These are phyloP conservation scores for Colletotrichum truncatum DNA, from an alignment of 2,329 filamentous ascomycete genomes.

Conservation along the genomic window DNA sequence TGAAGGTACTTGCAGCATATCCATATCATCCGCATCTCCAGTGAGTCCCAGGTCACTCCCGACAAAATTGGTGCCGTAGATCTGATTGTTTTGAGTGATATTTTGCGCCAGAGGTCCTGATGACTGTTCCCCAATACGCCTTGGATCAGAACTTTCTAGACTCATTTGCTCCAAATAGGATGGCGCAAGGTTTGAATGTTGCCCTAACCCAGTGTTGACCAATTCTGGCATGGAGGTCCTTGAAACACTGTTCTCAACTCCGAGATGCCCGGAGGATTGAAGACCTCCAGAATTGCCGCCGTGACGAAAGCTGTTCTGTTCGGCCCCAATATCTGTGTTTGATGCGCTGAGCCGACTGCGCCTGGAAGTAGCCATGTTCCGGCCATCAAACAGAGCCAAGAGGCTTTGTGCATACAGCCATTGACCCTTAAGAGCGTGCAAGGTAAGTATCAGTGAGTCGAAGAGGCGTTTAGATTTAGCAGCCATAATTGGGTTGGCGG, in stretches of 20 bases:
- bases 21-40: conserved; percentile 27
- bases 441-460: conserved; percentile 39
- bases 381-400: conserved; percentile 39
- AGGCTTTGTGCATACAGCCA: conserved; percentile 45
- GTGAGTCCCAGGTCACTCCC: conserved; percentile 21
- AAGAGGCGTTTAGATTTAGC: conserved; percentile 40
- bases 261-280: not conserved
- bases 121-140: not conserved
- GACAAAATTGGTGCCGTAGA: not conserved
- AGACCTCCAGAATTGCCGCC: not conserved
- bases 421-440: conserved; percentile 38
- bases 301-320: not conserved
- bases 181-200: not conserved
- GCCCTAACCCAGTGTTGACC: not conserved
- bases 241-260: not conserved
- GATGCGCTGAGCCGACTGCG: not conserved
- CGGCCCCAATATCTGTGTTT: too few relatives aligned
- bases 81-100: not conserved
- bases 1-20: conserved; percentile 38
- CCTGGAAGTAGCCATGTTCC: not conserved
- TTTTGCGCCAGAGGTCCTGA: not conserved
- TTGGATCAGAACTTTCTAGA: not conserved
- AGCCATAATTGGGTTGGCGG: conserved; percentile 40
- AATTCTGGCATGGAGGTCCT: not conserved
- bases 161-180: not conserved